phyloP scores from a whole-genome alignment of 2,329 filamentous ascomycete species.

The Lecanicillium sp. region DNA sequence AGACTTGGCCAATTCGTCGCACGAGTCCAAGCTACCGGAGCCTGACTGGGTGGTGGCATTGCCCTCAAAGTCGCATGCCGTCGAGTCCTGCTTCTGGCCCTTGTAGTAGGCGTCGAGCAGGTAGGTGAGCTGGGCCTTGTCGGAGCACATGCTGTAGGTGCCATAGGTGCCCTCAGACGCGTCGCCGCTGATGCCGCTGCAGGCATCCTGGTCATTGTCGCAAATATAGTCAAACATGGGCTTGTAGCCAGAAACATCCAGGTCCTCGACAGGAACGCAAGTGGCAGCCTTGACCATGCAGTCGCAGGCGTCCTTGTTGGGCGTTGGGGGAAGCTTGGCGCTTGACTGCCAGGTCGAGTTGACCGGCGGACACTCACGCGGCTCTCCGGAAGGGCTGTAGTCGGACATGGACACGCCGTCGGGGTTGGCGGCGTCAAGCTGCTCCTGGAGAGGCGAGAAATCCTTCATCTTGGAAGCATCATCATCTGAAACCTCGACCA shows the following conservation, averaged over 20 bases:
- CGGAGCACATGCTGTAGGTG: constrained; percentile 68
- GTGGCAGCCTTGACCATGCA: constrained; percentile 74
- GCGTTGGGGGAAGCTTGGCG: constrained; percentile 67
- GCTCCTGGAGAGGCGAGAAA: constrained; percentile 62
- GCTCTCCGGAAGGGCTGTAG: constrained; percentile 69
- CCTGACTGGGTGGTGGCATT: constrained; percentile 48
- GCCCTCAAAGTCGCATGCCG: constrained; percentile 66
- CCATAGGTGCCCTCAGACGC: constrained; percentile 53
- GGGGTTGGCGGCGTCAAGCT: constrained; percentile 61
- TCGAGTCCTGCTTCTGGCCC: constrained; percentile 40
- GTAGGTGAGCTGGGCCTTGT: constrained; percentile 62
- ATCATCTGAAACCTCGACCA: constrained; percentile 54
- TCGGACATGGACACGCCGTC: constrained; percentile 53
- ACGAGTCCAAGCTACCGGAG: constrained; percentile 44
- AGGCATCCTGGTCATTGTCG: constrained; percentile 2
- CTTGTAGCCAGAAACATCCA: constrained; percentile 51
- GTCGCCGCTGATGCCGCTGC: constrained; percentile 5
- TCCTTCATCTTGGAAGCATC: constrained; percentile 61
- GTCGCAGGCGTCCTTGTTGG: constrained; percentile 68
- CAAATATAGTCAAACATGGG: constrained; percentile 19
- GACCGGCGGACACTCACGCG: constrained; percentile 62
- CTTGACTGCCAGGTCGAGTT: constrained; percentile 55
- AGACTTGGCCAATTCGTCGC: constrained; percentile 37
- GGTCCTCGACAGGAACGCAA: constrained; percentile 56
- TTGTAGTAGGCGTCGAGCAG: constrained; percentile 36